Evolutionary conservation across 768 basidiomycete genomes (phyloP), one percentile per base, ranked within the genome.

Genomic region (Mycena galopus): DNA sequence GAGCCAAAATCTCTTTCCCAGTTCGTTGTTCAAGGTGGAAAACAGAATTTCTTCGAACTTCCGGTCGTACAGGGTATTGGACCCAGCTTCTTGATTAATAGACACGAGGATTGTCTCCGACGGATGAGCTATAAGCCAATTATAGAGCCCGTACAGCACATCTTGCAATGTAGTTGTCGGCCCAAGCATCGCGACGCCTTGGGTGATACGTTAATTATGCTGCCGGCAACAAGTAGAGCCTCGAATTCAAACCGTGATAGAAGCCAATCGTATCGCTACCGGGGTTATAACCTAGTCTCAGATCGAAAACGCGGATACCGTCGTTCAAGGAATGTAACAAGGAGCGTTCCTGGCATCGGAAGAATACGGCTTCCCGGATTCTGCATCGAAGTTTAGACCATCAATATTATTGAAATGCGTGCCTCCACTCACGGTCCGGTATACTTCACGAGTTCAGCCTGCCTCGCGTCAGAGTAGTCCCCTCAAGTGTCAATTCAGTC

Each of bases 261-360:
- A 88, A 86, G 7, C 87, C 87, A 57, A 88, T 83, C 11, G 86
- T 87, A 65, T 86, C 84, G 50, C 86, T 86, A 35, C 86, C 88
- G 3, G 88, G 87, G 72, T 88, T 87, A 73, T 87, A 87, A 0
- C 87, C 86, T 33, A 83, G 78, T 16, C 88, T 83, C 37, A 87
- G 80, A 67, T 88, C 88, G 53, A 88, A 88, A 4, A 85, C 85
- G n/a, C 87, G 85, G 47, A 88, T 84, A 6, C 87, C 87, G 47
- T 84, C 86, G 69, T 88, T 86, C 44, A 88, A 77, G 56, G 85
- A 85, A 56, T 86, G 84, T 14, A 87, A 75, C 53, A 87, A 80
- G 17, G 87, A 87, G 17, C 84, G 81, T 64, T 87, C 81, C 73
- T 88, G 87, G 27, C 73, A 75, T 4, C 63, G 73, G 23, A 67